Evolutionary conservation across 2,329 filamentous ascomycete species (phyloP).

Genomic region (Pestalotiopsis sp.): DNA sequence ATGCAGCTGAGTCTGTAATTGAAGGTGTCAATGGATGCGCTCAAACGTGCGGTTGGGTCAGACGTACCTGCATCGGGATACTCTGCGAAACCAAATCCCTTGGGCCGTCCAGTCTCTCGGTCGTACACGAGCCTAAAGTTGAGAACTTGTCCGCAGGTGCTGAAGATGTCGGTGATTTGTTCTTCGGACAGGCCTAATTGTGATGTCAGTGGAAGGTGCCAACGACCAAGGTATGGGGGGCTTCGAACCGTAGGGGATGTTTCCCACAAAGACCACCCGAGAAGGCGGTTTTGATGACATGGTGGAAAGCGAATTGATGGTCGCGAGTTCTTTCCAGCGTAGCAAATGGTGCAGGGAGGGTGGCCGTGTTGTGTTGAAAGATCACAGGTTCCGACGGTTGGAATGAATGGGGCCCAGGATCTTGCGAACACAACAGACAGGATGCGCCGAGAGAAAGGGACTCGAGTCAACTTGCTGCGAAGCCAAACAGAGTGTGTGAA

Average conservation of each 20-base stretch:
- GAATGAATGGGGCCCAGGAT: slow-evolving; percentile 1
- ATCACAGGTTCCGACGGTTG: background rate
- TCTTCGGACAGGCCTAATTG: slow-evolving; percentile 85
- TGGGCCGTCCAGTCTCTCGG: slow-evolving; percentile 89
- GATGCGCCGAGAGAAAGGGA: background rate
- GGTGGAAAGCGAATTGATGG: slow-evolving; percentile 30
- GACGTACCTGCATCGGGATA: slow-evolving; percentile 82
- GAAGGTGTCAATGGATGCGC: background rate
- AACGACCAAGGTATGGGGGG: background rate
- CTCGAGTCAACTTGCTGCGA: background rate
- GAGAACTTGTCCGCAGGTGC: slow-evolving; percentile 84
- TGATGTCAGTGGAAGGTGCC: background rate
- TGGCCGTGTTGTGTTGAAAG: background rate
- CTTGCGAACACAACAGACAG: background rate
- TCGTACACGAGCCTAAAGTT: slow-evolving; percentile 95
- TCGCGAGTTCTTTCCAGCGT: background rate
- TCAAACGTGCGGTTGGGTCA: background rate
- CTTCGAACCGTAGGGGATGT: slow-evolving; percentile 75
- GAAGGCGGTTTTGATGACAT: slow-evolving; percentile 78
- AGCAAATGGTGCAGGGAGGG: too few relatives aligned
- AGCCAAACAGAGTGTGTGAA: background rate
- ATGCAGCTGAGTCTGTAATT: slow-evolving; percentile 73
- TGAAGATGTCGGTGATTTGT: slow-evolving; percentile 93
- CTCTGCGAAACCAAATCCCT: slow-evolving; percentile 96
- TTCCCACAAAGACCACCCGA: slow-evolving; percentile 82